phyloP scores from a whole-genome alignment of 768 basidiomycete genomes.

The Rhodotorula diobovata region DNA sequence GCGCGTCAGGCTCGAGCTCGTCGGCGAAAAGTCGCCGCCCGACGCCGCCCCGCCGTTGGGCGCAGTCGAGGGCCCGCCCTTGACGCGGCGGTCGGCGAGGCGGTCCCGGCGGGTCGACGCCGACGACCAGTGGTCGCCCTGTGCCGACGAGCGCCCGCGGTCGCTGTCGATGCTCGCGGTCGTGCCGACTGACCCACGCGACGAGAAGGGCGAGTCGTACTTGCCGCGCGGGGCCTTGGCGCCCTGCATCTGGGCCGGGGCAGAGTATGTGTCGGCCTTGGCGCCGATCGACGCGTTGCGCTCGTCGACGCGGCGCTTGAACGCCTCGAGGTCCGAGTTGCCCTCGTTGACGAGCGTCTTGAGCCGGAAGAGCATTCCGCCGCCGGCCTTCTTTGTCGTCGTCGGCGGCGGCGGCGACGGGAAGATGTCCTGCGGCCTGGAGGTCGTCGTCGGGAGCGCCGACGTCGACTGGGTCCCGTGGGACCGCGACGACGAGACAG shows the following conservation, averaged over 20 bases:
- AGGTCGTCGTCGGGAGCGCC: conserved; percentile 19
- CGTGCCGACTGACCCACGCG: conserved; percentile 33
- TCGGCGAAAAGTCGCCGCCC: conserved; percentile 26
- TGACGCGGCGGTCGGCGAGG: conserved; percentile 26
- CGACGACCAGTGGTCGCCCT: conserved; percentile 39
- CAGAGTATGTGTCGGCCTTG: conserved; percentile 22
- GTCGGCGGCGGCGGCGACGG: too few species aligned
- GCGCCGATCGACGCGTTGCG: conserved; percentile 36
- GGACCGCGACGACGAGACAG: conserved; percentile 4
- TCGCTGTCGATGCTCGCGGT: conserved; percentile 29
- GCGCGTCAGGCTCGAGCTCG: conserved; percentile 26
- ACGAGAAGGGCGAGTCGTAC: conserved; percentile 32
- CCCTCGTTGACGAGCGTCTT: conserved; percentile 41
- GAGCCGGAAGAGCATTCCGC: conserved; percentile 37
- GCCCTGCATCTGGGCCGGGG: conserved; percentile 43
- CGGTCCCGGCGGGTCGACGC: conserved; percentile 35
- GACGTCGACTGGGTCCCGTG: conserved; percentile 33
- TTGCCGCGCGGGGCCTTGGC: conserved; percentile 9
- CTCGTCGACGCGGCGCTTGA: conserved; percentile 39
- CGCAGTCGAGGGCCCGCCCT: background rate
- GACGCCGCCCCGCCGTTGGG: background rate
- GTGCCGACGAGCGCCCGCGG: background rate
- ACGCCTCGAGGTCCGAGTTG: conserved; percentile 42
- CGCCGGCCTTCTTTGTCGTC: background rate
- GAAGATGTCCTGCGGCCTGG: background rate